phyloP scores from a whole-genome alignment of 805 yeast genomes.

The Komagataella phaffii region DNA sequence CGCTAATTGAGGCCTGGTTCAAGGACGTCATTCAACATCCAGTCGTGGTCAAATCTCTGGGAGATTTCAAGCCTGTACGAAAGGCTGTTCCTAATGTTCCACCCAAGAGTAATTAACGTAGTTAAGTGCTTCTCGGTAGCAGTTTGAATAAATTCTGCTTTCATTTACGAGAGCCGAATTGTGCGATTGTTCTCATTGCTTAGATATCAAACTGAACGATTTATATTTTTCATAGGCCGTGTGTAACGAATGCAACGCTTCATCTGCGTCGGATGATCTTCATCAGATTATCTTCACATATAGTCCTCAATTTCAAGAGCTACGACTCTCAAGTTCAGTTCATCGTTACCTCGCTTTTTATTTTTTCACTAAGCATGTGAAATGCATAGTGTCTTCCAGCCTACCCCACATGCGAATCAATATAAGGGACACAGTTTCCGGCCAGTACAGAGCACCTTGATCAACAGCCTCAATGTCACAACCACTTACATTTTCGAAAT shows the following conservation, averaged over 20 bases:
- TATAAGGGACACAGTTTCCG: background rate
- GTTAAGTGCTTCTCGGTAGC: background rate
- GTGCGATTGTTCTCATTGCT: background rate
- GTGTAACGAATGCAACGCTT: no score
- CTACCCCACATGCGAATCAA: background rate
- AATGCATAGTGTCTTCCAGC: background rate
- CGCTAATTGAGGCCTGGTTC: slow-evolving; percentile 41
- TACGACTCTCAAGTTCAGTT: background rate
- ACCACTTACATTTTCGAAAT: slow-evolving; percentile 1
- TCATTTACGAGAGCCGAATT: background rate
- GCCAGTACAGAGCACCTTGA: background rate
- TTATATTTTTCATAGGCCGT: background rate
- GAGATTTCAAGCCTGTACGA: slow-evolving; percentile 37
- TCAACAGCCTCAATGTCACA: background rate
- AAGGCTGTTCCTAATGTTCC: slow-evolving; percentile 36
- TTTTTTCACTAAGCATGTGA: background rate
- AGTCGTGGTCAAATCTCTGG: slow-evolving; percentile 26
- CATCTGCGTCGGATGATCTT: no score
- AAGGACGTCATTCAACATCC: slow-evolving; percentile 21
- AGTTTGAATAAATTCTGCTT: no score
- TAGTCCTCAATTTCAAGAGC: background rate
- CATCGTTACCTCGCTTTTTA: background rate
- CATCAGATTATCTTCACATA: background rate
- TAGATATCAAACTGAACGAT: background rate
- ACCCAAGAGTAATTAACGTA: slow-evolving; percentile 20